Evolutionary conservation across 768 basidiomycete species (phyloP).

Genomic region (Tephrocybe sp.): DNA sequence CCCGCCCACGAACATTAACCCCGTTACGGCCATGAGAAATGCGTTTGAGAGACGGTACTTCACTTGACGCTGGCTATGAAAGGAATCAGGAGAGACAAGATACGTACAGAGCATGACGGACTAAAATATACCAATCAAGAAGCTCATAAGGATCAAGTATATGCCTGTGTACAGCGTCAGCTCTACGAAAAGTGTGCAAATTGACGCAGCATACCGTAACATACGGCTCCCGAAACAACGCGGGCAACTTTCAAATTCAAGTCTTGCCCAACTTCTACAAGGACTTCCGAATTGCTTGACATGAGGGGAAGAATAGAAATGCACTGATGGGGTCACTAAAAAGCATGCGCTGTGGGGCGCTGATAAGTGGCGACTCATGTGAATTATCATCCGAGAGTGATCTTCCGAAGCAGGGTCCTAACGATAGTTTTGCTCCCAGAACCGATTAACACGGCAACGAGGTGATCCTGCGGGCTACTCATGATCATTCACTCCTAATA

Average conservation of each 20-base stretch:
- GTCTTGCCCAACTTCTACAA: conserved; percentile 15
- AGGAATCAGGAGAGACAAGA: background rate
- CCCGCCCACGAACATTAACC: conserved; percentile 24
- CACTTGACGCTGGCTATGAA: conserved; percentile 17
- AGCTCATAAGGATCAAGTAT: conserved; percentile 17
- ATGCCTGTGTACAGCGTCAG: conserved; percentile 10
- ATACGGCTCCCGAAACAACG: conserved; percentile 16
- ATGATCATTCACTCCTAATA: no score
- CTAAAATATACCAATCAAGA: conserved; percentile 14
- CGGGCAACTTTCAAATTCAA: conserved; percentile 19
- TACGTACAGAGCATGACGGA: background rate
- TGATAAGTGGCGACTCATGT: no score
- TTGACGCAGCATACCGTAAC: conserved; percentile 14
- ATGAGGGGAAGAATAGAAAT: conserved; percentile 1
- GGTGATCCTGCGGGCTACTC: no score
- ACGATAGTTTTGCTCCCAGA: no score
- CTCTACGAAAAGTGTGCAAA: background rate
- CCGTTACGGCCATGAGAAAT: conserved; percentile 21
- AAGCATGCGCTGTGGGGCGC: no score
- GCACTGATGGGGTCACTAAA: no score
- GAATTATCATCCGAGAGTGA: no score
- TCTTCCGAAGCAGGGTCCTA: no score
- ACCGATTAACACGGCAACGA: no score
- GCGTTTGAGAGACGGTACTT: conserved; percentile 15
- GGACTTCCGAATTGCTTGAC: conserved; percentile 15